Conservation (phyloP, 805 yeast genomes). For the Saccharomycopsis selenospora region DNA sequence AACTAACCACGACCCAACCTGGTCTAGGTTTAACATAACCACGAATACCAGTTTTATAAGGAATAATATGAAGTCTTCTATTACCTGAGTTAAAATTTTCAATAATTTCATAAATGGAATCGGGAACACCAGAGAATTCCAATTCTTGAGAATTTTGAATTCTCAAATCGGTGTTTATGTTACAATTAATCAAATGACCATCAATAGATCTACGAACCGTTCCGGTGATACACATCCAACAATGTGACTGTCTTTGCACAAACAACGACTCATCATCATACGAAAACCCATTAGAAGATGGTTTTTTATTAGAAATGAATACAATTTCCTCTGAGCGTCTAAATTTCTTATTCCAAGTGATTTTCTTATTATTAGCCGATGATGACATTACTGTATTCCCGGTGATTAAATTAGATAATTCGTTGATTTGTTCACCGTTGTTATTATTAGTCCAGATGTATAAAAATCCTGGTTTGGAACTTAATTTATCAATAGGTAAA, state of each 20-base stretch:
- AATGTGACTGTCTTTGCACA: constrained; percentile 85
- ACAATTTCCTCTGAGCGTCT: constrained; percentile 87
- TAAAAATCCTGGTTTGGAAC: constrained; percentile 79
- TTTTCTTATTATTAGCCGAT: background rate
- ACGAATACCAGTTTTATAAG: constrained; percentile 59
- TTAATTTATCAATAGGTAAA: constrained; percentile 61
- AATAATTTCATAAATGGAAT: constrained; percentile 68
- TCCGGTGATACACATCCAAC: constrained; percentile 97
- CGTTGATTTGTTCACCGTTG: constrained; percentile 44
- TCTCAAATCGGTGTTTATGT: constrained; percentile 81
- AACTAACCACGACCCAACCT: constrained; percentile 90
- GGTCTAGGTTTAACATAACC: constrained; percentile 59
- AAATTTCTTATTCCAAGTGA: constrained; percentile 53
- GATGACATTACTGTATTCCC: constrained; percentile 26
- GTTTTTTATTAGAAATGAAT: constrained; percentile 63
- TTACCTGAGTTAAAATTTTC: constrained; percentile 84
- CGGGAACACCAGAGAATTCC: constrained; percentile 53
- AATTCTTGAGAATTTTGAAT: constrained; percentile 43
- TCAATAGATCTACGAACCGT: constrained; percentile 84
- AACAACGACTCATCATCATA: constrained; percentile 42
- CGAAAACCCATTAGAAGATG: constrained; percentile 33
- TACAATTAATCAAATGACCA: constrained; percentile 81
- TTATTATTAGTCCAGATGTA: constrained; percentile 81
- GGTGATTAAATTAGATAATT: constrained; percentile 44
- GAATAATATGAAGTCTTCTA: constrained; percentile 78